Evolutionary conservation across 495 filamentous ascomycete genomes (phyloP).

Genomic region (Usnea hakonensis): DNA sequence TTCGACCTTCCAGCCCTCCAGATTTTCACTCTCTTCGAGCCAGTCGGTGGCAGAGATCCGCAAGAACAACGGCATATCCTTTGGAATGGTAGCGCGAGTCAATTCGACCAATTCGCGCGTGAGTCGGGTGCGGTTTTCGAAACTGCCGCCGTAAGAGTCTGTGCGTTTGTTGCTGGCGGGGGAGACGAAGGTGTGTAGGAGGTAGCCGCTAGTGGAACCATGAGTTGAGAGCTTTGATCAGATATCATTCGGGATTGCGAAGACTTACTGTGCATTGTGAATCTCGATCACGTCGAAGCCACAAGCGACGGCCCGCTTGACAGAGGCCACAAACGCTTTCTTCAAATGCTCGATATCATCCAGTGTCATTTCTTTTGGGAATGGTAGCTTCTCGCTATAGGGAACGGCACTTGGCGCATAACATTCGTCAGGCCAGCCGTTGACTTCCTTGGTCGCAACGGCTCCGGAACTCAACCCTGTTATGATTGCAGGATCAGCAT

Average conservation of each 20-base stretch:
- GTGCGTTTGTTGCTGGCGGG: slow-evolving; percentile 53
- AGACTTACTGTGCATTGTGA: slow-evolving; percentile 43
- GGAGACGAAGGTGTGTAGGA: slow-evolving; percentile 58
- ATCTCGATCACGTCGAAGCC: slow-evolving; percentile 55
- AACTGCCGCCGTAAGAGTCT: slow-evolving; percentile 56
- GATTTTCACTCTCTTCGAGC: slow-evolving; percentile 41
- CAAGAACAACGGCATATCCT: slow-evolving; percentile 58
- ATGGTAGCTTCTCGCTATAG: slow-evolving; percentile 43
- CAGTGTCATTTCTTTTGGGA: slow-evolving; percentile 47
- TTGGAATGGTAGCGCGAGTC: slow-evolving; percentile 34
- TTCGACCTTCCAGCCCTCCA: slow-evolving; percentile 48
- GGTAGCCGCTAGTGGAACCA: slow-evolving; percentile 49
- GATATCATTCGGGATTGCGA: slow-evolving; percentile 7
- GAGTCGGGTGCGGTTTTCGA: slow-evolving; percentile 50
- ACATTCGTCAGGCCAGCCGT: slow-evolving; percentile 57
- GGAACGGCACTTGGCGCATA: slow-evolving; percentile 48
- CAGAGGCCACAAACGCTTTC: slow-evolving; percentile 44
- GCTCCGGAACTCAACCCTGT: slow-evolving; percentile 42
- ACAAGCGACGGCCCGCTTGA: slow-evolving; percentile 48
- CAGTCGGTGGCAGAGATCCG: slow-evolving; percentile 54
- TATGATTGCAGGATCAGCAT: too few relatives aligned
- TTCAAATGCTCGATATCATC: slow-evolving; percentile 53
- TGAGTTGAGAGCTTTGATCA: slow-evolving; percentile 19
- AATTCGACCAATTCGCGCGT: slow-evolving; percentile 45
- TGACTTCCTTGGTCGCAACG: slow-evolving; percentile 44